Conservation (phyloP, 2,329 filamentous ascomycete genomes). For the Aspergillus latus region DNA sequence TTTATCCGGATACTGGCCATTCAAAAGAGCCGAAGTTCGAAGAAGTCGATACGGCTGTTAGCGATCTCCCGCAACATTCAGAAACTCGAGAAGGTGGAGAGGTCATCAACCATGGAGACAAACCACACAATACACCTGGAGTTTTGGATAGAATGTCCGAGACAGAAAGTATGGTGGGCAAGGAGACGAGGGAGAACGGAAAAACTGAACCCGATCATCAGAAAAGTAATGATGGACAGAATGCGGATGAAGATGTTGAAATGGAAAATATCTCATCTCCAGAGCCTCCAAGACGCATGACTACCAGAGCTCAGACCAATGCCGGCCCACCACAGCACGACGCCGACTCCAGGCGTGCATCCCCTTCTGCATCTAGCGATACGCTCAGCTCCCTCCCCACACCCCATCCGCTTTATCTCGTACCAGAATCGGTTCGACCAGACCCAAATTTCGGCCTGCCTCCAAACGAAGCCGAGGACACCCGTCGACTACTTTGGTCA, state of each 20-base stretch:
- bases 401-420: slow-evolving; percentile 59
- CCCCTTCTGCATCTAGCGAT: slow-evolving; percentile 31
- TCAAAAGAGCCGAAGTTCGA: slow-evolving; percentile 34
- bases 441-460: slow-evolving; percentile 60
- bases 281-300: slow-evolving; percentile 47
- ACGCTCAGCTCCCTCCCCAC: slow-evolving; percentile 35
- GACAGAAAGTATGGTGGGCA: slow-evolving; percentile 13
- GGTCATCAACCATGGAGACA: slow-evolving; percentile 18
- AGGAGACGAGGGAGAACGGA: slow-evolving; percentile 18
- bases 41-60: slow-evolving; percentile 35
- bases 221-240: slow-evolving; percentile 12
- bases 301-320: slow-evolving; percentile 46
- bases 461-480: slow-evolving; percentile 60
- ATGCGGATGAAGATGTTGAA: slow-evolving; percentile 32
- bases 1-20: slow-evolving; percentile 15
- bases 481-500: slow-evolving; percentile 58
- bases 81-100: slow-evolving; percentile 20
- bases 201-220: background rate
- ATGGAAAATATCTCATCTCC: slow-evolving; percentile 39
- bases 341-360: slow-evolving; percentile 24
- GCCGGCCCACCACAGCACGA: slow-evolving; percentile 31
- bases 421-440: slow-evolving; percentile 51
- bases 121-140: slow-evolving; percentile 6
- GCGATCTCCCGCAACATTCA: slow-evolving; percentile 34
- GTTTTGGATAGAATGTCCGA: slow-evolving; percentile 8